A percentile compares a stretch with the other conserved stretches of the same genome.
Evolutionary conservation across 768 basidiomycete species (phyloP).

Genomic region (Guyanaporus albipodus): DNA sequence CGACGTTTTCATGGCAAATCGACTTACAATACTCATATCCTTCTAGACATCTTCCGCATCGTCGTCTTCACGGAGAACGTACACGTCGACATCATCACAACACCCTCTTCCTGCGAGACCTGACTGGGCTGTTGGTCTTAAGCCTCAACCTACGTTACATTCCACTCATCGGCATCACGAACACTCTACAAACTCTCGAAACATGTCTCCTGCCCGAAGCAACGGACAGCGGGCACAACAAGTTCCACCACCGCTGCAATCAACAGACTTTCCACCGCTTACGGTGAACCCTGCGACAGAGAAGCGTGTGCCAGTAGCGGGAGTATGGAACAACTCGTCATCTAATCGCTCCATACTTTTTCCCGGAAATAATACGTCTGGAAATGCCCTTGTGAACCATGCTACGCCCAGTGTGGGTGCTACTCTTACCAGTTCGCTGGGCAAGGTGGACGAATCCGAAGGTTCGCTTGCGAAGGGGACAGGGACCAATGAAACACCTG

Average conservation of each 20-base stretch:
- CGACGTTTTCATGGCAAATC: not conserved
- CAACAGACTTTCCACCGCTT: slow-evolving; percentile 71
- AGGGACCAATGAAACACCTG: slow-evolving; percentile 37
- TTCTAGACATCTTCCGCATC: slow-evolving; percentile 72
- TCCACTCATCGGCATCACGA: slow-evolving; percentile 53
- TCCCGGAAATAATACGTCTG: slow-evolving; percentile 33
- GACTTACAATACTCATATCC: slow-evolving; percentile 16
- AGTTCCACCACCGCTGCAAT: slow-evolving; percentile 42
- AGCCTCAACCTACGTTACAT: slow-evolving; percentile 68
- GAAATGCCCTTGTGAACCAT: slow-evolving; percentile 38
- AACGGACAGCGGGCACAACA: slow-evolving; percentile 36
- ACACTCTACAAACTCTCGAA: slow-evolving; percentile 36
- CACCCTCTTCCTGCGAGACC: slow-evolving; percentile 79
- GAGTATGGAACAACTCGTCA: slow-evolving; percentile 68
- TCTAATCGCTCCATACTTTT: slow-evolving; percentile 50
- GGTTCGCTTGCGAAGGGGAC: slow-evolving; percentile 42
- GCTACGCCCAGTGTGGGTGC: slow-evolving; percentile 21
- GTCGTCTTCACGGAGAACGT: slow-evolving; percentile 75
- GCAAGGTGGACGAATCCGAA: slow-evolving; percentile 45
- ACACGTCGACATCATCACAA: slow-evolving; percentile 70
- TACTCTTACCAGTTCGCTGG: slow-evolving; percentile 1
- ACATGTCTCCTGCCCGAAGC: slow-evolving; percentile 36
- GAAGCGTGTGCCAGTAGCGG: slow-evolving; percentile 53
- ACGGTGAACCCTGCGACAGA: slow-evolving; percentile 42
- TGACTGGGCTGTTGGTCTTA: slow-evolving; percentile 86